Evolutionary conservation across 495 filamentous ascomycete species (phyloP).

Genomic region (Penicillium ucsense): DNA sequence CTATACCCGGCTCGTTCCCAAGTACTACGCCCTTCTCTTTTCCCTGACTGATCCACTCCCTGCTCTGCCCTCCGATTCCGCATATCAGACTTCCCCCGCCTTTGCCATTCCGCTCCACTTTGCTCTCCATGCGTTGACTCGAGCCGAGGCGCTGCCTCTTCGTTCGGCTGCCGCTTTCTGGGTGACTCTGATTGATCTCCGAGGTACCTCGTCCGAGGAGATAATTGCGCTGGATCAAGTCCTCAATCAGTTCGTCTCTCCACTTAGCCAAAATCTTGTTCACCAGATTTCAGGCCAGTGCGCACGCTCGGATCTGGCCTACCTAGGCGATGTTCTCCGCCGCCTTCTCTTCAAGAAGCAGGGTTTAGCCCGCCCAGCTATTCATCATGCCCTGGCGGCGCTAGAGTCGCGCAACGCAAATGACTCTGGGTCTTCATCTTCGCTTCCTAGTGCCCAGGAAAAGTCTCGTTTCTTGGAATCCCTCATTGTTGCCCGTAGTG

Average conservation of each 20-base stretch:
- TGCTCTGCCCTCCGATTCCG: slow-evolving; percentile 1
- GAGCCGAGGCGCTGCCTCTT: slow-evolving; percentile 71
- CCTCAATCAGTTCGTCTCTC: slow-evolving; percentile 49
- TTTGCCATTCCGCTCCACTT: slow-evolving; percentile 70
- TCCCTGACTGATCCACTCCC: slow-evolving; percentile 19
- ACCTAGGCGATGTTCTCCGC: slow-evolving; percentile 66
- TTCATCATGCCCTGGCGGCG: slow-evolving; percentile 45
- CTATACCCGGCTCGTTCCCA: slow-evolving; percentile 53
- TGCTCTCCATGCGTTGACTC: slow-evolving; percentile 58
- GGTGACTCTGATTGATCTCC: slow-evolving; percentile 45
- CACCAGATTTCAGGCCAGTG: slow-evolving; percentile 66
- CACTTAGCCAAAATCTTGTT: slow-evolving; percentile 49
- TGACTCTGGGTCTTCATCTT: slow-evolving; percentile 20
- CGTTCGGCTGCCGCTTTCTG: slow-evolving; percentile 72
- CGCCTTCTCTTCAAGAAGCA: slow-evolving; percentile 59
- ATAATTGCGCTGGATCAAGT: slow-evolving; percentile 40
- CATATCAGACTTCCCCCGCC: slow-evolving; percentile 18
- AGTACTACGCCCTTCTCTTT: slow-evolving; percentile 42
- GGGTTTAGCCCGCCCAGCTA: slow-evolving; percentile 53
- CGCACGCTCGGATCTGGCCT: slow-evolving; percentile 67
- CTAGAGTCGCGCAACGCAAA: slow-evolving; percentile 29
- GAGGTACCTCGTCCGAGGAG: slow-evolving; percentile 29
- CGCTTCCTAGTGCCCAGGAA: slow-evolving; percentile 21
- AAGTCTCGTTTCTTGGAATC: slow-evolving; percentile 29
- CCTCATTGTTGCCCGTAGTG: slow-evolving; percentile 47